Evolutionary conservation across 2,329 filamentous ascomycete genomes (phyloP).

Genomic region (Penicillium hordei): DNA sequence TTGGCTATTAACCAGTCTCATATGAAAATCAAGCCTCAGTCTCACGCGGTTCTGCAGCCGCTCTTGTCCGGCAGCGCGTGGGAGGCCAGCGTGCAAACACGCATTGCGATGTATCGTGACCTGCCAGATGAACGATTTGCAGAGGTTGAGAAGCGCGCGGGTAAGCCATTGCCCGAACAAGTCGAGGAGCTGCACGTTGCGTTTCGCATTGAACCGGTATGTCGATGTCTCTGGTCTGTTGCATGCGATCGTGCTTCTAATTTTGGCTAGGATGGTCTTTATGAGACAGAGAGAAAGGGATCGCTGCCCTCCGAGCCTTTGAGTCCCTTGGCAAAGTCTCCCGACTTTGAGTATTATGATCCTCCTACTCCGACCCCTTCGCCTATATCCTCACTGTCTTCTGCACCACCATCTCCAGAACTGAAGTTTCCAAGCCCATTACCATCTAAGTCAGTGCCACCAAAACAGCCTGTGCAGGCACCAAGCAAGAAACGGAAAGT

Average conservation of each 20-base stretch:
- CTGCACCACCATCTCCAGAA: slow-evolving; percentile 1
- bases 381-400: slow-evolving; percentile 8
- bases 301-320: neutral
- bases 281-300: neutral
- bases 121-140: slow-evolving; percentile 60
- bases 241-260: neutral
- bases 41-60: slow-evolving; percentile 68
- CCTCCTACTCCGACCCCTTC: slow-evolving; percentile 8
- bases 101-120: slow-evolving; percentile 77
- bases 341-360: slow-evolving; percentile 11
- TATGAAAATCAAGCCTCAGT: slow-evolving; percentile 71
- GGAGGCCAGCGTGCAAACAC: slow-evolving; percentile 73
- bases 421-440: neutral
- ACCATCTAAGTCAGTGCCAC: neutral
- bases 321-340: neutral
- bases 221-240: slow-evolving; percentile 5
- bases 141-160: slow-evolving; percentile 65
- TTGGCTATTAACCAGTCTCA: slow-evolving; percentile 76
- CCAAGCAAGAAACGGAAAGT: slow-evolving; percentile 44
- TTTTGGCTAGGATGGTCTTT: slow-evolving; percentile 15
- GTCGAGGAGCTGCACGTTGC: slow-evolving; percentile 35
- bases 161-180: slow-evolving; percentile 42
- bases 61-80: slow-evolving; percentile 74
- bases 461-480: slow-evolving; percentile 3
- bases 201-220: slow-evolving; percentile 43